Evolutionary conservation across 306 rosid genomes (phyloP).

Genomic region (Malus sieversii): DNA sequence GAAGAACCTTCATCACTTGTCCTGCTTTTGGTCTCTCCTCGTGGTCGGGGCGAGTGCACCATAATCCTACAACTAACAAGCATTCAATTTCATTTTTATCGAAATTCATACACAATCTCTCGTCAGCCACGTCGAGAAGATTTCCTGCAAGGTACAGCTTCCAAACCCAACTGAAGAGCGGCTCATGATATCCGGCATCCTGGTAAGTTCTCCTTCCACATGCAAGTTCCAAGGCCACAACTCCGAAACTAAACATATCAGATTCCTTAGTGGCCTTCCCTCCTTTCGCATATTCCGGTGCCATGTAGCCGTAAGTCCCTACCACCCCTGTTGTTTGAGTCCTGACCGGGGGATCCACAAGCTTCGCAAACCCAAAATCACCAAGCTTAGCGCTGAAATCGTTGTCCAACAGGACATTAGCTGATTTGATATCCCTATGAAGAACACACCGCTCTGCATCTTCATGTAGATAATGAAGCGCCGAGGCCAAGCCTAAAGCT

Average conservation of each 20-base stretch:
- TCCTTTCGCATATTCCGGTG: background rate
- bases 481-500: no score
- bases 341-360: no score
- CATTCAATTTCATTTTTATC: conserved; percentile 22
- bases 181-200: background rate
- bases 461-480: background rate
- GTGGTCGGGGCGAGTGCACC: background rate
- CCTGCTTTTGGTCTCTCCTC: conserved; percentile 38
- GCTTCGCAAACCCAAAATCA: no score
- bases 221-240: conserved; percentile 56
- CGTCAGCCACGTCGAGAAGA: conserved; percentile 30
- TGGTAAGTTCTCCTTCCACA: conserved; percentile 29
- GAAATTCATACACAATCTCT: background rate
- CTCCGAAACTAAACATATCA: conserved; percentile 52
- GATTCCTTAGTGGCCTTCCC: conserved; percentile 45
- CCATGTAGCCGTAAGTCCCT: no score
- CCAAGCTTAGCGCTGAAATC: no score
- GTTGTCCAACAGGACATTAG: no score
- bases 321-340: no score
- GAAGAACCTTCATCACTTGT: conserved; percentile 38
- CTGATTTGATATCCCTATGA: no score
- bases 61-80: conserved; percentile 24
- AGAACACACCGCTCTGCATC: background rate
- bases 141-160: conserved; percentile 29
- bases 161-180: conserved; percentile 29